Conservation (phyloP, 345 rosid species). For the Kernera saxatilis region DNA sequence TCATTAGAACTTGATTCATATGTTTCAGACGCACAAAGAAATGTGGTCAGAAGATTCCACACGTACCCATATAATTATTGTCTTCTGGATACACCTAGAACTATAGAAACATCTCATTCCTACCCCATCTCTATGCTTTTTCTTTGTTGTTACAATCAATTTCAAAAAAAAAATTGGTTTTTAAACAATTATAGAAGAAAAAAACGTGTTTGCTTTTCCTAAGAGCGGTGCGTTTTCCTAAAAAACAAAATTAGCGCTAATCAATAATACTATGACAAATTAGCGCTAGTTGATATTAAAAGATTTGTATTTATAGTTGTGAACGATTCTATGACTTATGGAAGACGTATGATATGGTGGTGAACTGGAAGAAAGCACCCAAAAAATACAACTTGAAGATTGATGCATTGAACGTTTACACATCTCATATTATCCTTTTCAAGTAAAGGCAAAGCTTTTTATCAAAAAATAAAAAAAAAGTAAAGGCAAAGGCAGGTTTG, state of each 20-base stretch:
- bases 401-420: conserved; percentile 24
- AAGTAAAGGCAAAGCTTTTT: conserved; percentile 22
- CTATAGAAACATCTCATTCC: conserved; percentile 2
- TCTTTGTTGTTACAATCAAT: background rate
- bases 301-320: conserved; percentile 11
- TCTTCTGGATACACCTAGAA: conserved; percentile 16
- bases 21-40: background rate
- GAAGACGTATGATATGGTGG: conserved; percentile 18
- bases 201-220: background rate
- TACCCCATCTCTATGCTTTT: background rate
- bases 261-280: background rate
- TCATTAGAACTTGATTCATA: conserved; percentile 4
- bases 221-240: background rate
- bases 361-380: conserved; percentile 9
- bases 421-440: conserved; percentile 5
- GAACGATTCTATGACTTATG: conserved; percentile 9
- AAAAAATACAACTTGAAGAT: conserved; percentile 13
- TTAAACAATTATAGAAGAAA: background rate
- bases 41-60: conserved; percentile 12
- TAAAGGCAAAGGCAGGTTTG: conserved; percentile 22
- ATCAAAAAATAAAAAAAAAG: too few relatives aligned
- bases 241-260: background rate
- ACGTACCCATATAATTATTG: conserved; percentile 12
- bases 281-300: background rate
- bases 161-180: too few relatives aligned